Percentiles rank a stretch among this genome's conserved stretches.
Conservation (phyloP, 1,284 basidiomycete genomes). For the Pyrrhoderma noxium region DNA sequence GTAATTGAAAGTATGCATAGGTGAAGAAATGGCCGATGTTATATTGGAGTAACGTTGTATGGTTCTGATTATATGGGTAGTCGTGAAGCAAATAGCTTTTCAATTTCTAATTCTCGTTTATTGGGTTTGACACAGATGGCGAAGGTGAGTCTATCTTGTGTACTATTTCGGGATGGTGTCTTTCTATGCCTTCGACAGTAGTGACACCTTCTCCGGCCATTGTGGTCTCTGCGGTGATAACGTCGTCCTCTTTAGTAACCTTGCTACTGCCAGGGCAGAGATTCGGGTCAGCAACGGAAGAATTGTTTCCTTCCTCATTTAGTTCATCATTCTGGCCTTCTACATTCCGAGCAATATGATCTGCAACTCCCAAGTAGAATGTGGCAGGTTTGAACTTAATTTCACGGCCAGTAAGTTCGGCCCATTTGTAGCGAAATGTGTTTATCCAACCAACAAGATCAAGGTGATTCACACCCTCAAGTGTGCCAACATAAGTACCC, state of each 20-base stretch:
- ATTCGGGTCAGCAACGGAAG: no score
- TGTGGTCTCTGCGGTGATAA: no score
- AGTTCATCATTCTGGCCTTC: constrained; percentile 34
- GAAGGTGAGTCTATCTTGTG: neutral
- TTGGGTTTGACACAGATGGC: neutral
- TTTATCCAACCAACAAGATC: constrained; percentile 86
- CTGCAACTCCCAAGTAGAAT: constrained; percentile 79
- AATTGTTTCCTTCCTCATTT: no score
- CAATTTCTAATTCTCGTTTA: neutral
- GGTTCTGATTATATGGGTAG: no score
- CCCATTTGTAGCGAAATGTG: constrained; percentile 77
- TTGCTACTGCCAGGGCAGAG: no score
- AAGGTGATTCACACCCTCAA: constrained; percentile 86
- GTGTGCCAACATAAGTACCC: constrained; percentile 81
- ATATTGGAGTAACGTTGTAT: no score
- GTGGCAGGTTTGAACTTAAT: constrained; percentile 85
- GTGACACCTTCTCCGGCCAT: no score
- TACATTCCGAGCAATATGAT: constrained; percentile 60
- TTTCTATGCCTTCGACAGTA: constrained; percentile 14
- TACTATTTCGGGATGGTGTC: constrained; percentile 7
- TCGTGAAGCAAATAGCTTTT: no score
- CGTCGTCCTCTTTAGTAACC: no score
- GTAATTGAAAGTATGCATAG: neutral
- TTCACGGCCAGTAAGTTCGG: constrained; percentile 79
- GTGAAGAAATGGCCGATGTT: no score